Evolutionary conservation across 805 yeast genomes (phyloP).

Genomic region (Myxozyma vanderwaltii): DNA sequence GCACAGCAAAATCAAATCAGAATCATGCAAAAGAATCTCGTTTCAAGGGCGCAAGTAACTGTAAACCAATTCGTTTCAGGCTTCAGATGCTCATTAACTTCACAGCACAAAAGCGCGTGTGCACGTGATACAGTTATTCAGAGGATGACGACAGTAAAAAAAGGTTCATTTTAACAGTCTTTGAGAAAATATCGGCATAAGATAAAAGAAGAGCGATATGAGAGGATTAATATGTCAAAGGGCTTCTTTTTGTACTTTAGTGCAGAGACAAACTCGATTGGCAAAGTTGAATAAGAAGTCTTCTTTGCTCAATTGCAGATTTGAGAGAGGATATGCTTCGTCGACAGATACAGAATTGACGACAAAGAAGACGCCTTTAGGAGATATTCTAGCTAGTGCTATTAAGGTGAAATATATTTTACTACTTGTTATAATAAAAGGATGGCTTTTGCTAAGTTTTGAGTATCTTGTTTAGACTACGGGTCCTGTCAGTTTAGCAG

Average conservation of each 20-base stretch:
- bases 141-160: too few relatives aligned
- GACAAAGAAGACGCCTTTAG: constrained; percentile 35
- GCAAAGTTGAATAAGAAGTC: neutral
- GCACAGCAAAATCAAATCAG: too few relatives aligned
- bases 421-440: too few relatives aligned
- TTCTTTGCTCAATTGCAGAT: neutral
- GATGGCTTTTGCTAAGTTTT: too few relatives aligned
- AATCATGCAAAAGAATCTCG: too few relatives aligned
- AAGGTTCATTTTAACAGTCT: too few relatives aligned
- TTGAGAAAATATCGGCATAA: neutral
- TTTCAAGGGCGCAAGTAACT: too few relatives aligned
- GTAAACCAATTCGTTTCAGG: too few relatives aligned
- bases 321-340: constrained; percentile 1
- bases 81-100: too few relatives aligned
- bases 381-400: constrained; percentile 40
- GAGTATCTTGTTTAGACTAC: constrained; percentile 59
- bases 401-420: too few relatives aligned
- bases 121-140: too few relatives aligned
- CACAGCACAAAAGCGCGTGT: too few relatives aligned
- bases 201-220: neutral
- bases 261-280: neutral
- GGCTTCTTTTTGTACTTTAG: neutral
- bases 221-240: neutral
- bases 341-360: neutral
- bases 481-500: constrained; percentile 74